phyloP scores from a whole-genome alignment of 495 filamentous ascomycete genomes.

The Pyrenula massariospora region DNA sequence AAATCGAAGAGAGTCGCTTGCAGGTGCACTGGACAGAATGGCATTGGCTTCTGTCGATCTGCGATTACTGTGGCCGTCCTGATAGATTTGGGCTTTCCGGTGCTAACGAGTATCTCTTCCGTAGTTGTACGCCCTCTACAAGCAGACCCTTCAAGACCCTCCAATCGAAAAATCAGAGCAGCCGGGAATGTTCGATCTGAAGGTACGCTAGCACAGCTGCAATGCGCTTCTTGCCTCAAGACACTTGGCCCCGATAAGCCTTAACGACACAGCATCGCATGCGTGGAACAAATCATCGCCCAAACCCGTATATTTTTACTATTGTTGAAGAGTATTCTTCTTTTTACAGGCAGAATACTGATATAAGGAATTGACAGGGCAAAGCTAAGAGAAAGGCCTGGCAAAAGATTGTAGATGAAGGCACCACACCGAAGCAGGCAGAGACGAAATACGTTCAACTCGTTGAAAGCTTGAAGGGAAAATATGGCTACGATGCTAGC shows the following conservation, averaged over 20 bases:
- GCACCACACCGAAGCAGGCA: conserved; percentile 45
- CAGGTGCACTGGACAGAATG: too few species aligned
- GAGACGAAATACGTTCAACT: conserved; percentile 65
- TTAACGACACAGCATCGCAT: not conserved
- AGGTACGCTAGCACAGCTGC: too few species aligned
- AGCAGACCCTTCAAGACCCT: conserved; percentile 37
- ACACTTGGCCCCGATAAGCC: not conserved
- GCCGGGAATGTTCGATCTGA: conserved; percentile 40
- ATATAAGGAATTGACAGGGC: conserved; percentile 31
- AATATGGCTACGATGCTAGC: conserved; percentile 47
- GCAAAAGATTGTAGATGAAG: conserved; percentile 48
- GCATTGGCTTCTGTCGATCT: too few species aligned
- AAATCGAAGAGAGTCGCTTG: not conserved
- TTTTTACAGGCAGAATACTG: conserved; percentile 2
- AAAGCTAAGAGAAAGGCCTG: conserved; percentile 73
- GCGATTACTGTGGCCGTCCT: not conserved
- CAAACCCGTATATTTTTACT: not conserved
- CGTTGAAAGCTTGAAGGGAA: conserved; percentile 56
- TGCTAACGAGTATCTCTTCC: not conserved
- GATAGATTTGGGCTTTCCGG: not conserved
- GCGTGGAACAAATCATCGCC: not conserved
- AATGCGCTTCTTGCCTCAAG: too few species aligned
- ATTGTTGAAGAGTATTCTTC: too few species aligned
- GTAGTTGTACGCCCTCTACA: conserved; percentile 52
- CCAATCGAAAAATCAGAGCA: conserved; percentile 25